Evolutionary conservation across 75 land plant species (phyloP).

Genomic region (Pinus tabuliformis): DNA sequence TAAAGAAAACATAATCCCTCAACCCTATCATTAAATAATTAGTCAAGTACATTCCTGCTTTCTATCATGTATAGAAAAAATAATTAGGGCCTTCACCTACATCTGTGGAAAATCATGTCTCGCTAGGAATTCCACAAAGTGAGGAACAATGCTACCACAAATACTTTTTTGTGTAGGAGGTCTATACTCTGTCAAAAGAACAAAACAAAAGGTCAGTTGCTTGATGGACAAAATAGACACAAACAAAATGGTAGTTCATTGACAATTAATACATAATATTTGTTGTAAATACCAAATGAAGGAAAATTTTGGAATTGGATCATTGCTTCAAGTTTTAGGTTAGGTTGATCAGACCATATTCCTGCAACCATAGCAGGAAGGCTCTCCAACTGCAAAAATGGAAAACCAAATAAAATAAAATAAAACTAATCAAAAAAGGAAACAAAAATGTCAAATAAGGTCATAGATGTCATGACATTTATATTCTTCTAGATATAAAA

Average conservation of each 20-base stretch:
- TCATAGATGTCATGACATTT: too few species aligned
- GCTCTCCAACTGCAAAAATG: slow-evolving; percentile 50
- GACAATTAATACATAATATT: background rate
- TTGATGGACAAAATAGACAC: background rate
- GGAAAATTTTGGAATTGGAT: slow-evolving; percentile 83
- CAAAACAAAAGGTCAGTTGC: background rate
- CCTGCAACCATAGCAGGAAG: slow-evolving; percentile 63
- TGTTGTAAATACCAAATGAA: slow-evolving; percentile 52
- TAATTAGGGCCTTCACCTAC: slow-evolving; percentile 51
- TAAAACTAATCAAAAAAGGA: background rate
- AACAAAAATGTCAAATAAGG: background rate
- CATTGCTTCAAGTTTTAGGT: slow-evolving; percentile 69
- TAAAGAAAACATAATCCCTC: too few species aligned
- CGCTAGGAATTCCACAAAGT: slow-evolving; percentile 80
- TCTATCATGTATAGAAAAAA: too few species aligned
- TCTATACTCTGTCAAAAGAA: slow-evolving; percentile 50
- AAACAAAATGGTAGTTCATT: background rate
- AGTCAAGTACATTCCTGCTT: too few species aligned
- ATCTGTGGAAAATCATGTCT: slow-evolving; percentile 77
- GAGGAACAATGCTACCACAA: slow-evolving; percentile 69
- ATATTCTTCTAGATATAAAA: too few species aligned
- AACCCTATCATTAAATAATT: too few species aligned
- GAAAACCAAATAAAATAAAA: too few species aligned
- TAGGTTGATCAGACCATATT: slow-evolving; percentile 50
- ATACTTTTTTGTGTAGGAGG: slow-evolving; percentile 92